These are phyloP conservation scores for Pichia heedii DNA, from an alignment of 805 yeast genomes.

Conservation along the genomic window DNA sequence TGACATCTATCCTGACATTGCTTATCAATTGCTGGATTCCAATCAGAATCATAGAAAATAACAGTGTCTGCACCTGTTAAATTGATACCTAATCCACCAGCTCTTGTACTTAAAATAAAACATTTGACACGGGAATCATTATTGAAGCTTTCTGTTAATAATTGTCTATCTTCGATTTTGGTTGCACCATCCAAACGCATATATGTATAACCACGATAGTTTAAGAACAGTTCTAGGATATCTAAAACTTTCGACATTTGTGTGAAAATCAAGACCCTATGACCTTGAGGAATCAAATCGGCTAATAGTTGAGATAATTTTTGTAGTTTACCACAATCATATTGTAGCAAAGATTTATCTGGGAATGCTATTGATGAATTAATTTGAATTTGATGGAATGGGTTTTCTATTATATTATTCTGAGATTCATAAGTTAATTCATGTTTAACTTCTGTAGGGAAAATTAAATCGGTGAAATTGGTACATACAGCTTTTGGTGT, in stretches of 20 bases:
- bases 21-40: conserved; percentile 99
- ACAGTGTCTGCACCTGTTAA: conserved; percentile 98
- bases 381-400: conserved; percentile 76
- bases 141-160: conserved; percentile 87
- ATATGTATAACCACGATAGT: conserved; percentile 88
- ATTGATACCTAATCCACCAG: conserved; percentile 97
- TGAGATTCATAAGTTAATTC: conserved; percentile 25
- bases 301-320: conserved; percentile 67
- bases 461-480: conserved; percentile 49
- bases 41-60: conserved; percentile 94
- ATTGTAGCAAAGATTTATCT: conserved; percentile 82
- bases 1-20: conserved; percentile 99
- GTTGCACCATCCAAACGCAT: conserved; percentile 97
- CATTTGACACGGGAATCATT: conserved; percentile 80
- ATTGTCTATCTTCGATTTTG: conserved; percentile 92
- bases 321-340: conserved; percentile 95
- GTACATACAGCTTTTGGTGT: conserved; percentile 81
- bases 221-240: conserved; percentile 83
- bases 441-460: conserved; percentile 32
- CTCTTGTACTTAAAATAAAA: conserved; percentile 86
- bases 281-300: conserved; percentile 77
- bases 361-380: conserved; percentile 92
- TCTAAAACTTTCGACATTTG: conserved; percentile 98
- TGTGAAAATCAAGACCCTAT: conserved; percentile 89
- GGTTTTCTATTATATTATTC: conserved; percentile 29